phyloP scores from a whole-genome alignment of 768 basidiomycete species.

The Suillus spraguei region DNA sequence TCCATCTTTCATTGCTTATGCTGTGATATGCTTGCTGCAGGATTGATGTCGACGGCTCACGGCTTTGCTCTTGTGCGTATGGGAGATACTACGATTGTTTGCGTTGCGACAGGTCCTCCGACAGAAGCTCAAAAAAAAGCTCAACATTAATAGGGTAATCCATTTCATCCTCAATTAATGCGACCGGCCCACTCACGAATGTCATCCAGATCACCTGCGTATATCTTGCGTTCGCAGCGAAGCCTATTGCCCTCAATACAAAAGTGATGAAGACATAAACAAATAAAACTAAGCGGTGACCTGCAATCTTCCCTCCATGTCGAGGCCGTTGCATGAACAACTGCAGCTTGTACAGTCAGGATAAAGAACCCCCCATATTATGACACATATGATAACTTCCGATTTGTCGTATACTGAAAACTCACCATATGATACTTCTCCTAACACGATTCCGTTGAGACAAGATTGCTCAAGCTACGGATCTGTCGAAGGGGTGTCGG shows the following conservation, averaged over 20 bases:
- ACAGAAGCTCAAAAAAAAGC: conserved; percentile 88
- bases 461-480: background rate
- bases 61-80: conserved; percentile 90
- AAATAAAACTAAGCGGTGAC: conserved; percentile 2
- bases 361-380: background rate
- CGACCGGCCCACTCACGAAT: conserved; percentile 17
- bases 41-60: conserved; percentile 92
- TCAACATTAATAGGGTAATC: conserved; percentile 10
- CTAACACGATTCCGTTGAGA: conserved; percentile 11
- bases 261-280: conserved; percentile 16
- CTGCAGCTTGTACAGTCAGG: background rate
- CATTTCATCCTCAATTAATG: conserved; percentile 13
- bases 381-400: background rate
- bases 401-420: background rate
- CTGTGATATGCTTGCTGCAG: conserved; percentile 39
- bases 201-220: conserved; percentile 28
- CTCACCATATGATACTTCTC: conserved; percentile 14
- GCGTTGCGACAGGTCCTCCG: conserved; percentile 95
- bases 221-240: conserved; percentile 21
- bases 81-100: conserved; percentile 91
- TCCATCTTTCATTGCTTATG: too few species aligned
- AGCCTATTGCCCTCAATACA: background rate
- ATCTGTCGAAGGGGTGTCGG: background rate
- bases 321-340: background rate
- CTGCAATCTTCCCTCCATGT: conserved; percentile 3